Base-by-base conservation (phyloP, 2,329 filamentous ascomycete species). In the Lasiodiplodia citricola region DNA sequence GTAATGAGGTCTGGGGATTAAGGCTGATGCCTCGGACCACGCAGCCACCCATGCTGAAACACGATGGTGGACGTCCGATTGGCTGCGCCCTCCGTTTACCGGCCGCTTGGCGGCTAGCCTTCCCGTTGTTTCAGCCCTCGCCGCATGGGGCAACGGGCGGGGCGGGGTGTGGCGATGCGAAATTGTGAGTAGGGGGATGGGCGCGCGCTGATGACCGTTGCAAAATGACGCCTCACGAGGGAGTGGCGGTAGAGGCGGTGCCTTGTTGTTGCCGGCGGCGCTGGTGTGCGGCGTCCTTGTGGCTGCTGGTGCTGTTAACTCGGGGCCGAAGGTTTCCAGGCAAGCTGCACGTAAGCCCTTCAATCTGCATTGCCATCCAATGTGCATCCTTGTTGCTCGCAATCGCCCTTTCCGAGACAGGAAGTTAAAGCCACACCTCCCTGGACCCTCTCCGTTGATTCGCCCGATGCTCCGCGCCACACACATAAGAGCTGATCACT, bases 1-100 rank as follows among this genome's bases (percentile, higher is more conserved):
- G 18, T 55, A 57, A 66, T 66, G 54, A 64, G 60, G 60, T 64
- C 60, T 52, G 60, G 60, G 60, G 60, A 64, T 64, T 64, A 64
- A 64, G 60, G 60, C 60, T 64, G 47, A 64, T 52, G 60, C 60
- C 60, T 37, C 47, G 58, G 41, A 25, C 58, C 58, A 35, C 23
- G 21, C 37, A 14, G 35, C 16, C n/a, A 37, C 25, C 21, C 37
- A 51, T 44, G 51, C 18, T 66, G 51, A 55, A 55, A 66, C 51
- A 35, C 8, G 23, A 23, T 44, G 51, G 51, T 37, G 18, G 14
- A 5, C 50, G 35, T 44, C 51, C 51, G 51, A 57, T 66, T 66
- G 64, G 54, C 51, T 47, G 54, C 13, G 2, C 2, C 28, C 13
- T 4, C 44, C 13, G 60, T 38, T 64, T 52, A 52, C 31, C 44